A percentile compares a stretch with the other conserved stretches of the same genome.
Evolutionary conservation across 2,329 filamentous ascomycete genomes (phyloP).

Genomic region (Rhynchosporium secalis): DNA sequence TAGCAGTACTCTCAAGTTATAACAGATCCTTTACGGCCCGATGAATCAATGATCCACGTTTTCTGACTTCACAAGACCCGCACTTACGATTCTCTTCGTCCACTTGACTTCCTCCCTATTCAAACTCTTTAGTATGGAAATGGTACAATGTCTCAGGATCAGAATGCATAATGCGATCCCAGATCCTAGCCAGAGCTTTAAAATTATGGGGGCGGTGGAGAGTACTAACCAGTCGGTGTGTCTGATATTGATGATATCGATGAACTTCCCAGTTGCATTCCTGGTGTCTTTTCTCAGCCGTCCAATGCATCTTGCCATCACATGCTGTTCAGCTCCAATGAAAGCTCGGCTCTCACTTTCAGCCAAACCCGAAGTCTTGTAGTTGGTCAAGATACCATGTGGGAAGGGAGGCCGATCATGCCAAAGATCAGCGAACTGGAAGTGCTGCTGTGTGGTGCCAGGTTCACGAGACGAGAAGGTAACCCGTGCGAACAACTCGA

Average conservation of each 20-base stretch:
- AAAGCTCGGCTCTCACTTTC: conserved; percentile 49
- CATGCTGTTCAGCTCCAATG: conserved; percentile 38
- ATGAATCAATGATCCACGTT: conserved; percentile 15
- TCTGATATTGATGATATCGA: conserved; percentile 52
- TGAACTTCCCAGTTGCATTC: conserved; percentile 41
- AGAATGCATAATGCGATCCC: too few species aligned
- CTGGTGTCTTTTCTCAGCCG: conserved; percentile 46
- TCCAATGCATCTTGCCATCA: conserved; percentile 51
- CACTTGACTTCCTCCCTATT: conserved; percentile 51
- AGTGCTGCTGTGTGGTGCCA: conserved; percentile 54
- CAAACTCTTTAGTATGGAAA: too few species aligned
- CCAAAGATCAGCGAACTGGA: conserved; percentile 64
- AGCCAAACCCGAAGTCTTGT: conserved; percentile 47
- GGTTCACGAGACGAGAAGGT: conserved; percentile 56
- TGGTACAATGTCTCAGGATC: too few species aligned
- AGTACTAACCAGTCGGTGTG: conserved; percentile 44
- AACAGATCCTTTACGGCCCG: conserved; percentile 9
- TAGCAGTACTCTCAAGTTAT: conserved; percentile 19
- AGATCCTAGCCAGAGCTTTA: too few species aligned
- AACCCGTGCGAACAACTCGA: conserved; percentile 66
- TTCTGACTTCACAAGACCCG: conserved; percentile 24
- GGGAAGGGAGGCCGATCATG: conserved; percentile 57
- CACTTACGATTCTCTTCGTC: conserved; percentile 47
- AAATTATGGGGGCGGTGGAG: too few species aligned
- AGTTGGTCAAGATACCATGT: conserved; percentile 48